phyloP scores from a whole-genome alignment of 148 eudicot species.

The Spergularia bocconei region DNA sequence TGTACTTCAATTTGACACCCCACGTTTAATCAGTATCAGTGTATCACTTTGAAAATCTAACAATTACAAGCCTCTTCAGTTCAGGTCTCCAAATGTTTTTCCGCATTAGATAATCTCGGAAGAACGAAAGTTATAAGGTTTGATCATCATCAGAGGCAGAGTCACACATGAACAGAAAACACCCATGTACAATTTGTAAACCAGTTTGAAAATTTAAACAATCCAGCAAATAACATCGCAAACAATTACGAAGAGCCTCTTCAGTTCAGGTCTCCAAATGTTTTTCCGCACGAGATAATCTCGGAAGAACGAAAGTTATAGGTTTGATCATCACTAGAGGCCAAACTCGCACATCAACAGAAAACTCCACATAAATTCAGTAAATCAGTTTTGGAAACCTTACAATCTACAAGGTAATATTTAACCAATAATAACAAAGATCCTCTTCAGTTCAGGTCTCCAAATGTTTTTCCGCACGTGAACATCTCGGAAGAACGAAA shows the following conservation, averaged over 20 bases:
- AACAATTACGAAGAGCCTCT: constrained; percentile 16
- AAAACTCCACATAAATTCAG: too few relatives aligned
- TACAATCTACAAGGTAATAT: background rate
- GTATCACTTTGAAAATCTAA: background rate
- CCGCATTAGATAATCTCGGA: constrained; percentile 32
- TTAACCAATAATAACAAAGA: background rate
- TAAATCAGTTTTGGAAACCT: too few relatives aligned
- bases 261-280: constrained; percentile 40
- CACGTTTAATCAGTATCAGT: too few relatives aligned
- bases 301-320: constrained; percentile 37
- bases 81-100: constrained; percentile 36
- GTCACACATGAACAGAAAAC: too few relatives aligned
- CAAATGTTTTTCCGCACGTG: constrained; percentile 36
- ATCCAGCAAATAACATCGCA: background rate
- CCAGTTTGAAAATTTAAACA: background rate
- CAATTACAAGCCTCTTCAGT: constrained; percentile 29
- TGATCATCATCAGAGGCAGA: constrained; percentile 38
- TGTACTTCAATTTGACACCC: too few relatives aligned
- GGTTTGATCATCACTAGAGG: constrained; percentile 37
- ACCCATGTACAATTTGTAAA: too few relatives aligned
- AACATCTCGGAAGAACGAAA: constrained; percentile 54
- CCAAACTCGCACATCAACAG: background rate
- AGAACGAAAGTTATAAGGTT: constrained; percentile 29
- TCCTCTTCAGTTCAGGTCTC: constrained; percentile 60
- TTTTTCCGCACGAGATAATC: constrained; percentile 27